Evolutionary conservation across 192 early-diverging fungal species (phyloP).

Genomic region (Ramicandelaber brevisporus): DNA sequence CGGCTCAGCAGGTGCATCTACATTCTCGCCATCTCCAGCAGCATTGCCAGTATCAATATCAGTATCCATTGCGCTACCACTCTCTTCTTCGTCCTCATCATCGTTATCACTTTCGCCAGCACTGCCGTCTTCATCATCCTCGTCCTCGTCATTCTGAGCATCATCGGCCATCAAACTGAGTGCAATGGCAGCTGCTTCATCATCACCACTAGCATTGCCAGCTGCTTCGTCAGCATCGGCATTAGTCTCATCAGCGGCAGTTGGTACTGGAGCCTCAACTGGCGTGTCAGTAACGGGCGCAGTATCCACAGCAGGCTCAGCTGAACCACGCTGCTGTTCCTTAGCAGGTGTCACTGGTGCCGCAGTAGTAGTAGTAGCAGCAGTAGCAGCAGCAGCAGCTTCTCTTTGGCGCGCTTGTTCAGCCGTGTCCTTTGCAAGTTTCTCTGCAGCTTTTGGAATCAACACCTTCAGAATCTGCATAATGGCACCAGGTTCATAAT

Average conservation of each 20-base stretch:
- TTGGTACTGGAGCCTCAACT: background rate
- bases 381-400: background rate
- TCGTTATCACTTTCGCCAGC: conserved; percentile 1
- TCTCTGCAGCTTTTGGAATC: too few relatives aligned
- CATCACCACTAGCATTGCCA: background rate
- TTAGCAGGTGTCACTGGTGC: background rate
- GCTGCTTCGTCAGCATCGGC: conserved; percentile 1
- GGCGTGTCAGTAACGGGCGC: too few relatives aligned
- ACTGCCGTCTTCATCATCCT: conserved; percentile 1
- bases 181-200: too few relatives aligned
- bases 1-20: conserved; percentile 5
- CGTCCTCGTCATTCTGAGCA: conserved; percentile 1
- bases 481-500: too few relatives aligned
- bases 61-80: background rate
- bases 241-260: background rate
- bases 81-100: conserved; percentile 4
- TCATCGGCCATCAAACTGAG: too few relatives aligned
- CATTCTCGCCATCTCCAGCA: conserved; percentile 9
- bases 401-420: background rate
- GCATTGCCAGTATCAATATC: conserved; percentile 7
- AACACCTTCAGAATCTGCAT: too few relatives aligned
- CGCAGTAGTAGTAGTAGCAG: background rate
- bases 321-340: background rate
- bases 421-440: background rate
- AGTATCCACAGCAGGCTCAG: background rate